A percentile compares a stretch with the other conserved stretches of the same genome.
These are phyloP conservation scores for Oemleria cerasiformis DNA, from an alignment of 306 rosid species.

Conservation along the genomic window DNA sequence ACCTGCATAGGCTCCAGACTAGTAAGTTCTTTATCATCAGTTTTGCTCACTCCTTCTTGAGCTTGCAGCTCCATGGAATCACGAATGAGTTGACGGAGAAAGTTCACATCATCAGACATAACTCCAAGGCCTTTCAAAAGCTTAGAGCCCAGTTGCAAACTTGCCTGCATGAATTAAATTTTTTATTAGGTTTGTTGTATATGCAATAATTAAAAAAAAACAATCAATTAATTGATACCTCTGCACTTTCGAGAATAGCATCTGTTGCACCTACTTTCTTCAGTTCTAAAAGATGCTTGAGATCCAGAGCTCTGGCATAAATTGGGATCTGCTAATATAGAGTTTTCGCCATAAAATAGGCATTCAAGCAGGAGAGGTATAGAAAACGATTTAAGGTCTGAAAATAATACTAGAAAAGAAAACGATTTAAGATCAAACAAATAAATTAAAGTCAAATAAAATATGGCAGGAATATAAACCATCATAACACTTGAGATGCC, in stretches of 20 bases:
- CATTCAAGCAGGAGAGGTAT: conserved; percentile 21
- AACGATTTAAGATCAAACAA: background rate
- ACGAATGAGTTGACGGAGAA: conserved; percentile 76
- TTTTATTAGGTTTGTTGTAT: background rate
- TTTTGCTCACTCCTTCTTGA: conserved; percentile 51
- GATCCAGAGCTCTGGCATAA: conserved; percentile 87
- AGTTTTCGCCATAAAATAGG: conserved; percentile 23
- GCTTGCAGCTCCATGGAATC: conserved; percentile 94
- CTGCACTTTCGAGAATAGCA: conserved; percentile 86
- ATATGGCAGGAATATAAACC: background rate
- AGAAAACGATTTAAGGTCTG: conserved; percentile 1
- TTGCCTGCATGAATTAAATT: conserved; percentile 62
- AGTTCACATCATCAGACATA: conserved; percentile 94
- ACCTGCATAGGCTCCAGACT: conserved; percentile 84
- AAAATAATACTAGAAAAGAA: background rate
- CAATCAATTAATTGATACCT: conserved; percentile 42
- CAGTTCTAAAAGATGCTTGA: conserved; percentile 79
- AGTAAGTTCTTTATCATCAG: conserved; percentile 47
- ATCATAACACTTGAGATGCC: background rate
- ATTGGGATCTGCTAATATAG: conserved; percentile 68
- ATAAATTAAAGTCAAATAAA: background rate
- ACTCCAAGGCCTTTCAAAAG: conserved; percentile 91
- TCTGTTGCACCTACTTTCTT: conserved; percentile 94
- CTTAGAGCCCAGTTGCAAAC: conserved; percentile 95
- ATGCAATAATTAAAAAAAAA: conserved; percentile 11